phyloP scores from a whole-genome alignment of 2,329 filamentous ascomycete genomes.

The Colletotrichum paranaense region DNA sequence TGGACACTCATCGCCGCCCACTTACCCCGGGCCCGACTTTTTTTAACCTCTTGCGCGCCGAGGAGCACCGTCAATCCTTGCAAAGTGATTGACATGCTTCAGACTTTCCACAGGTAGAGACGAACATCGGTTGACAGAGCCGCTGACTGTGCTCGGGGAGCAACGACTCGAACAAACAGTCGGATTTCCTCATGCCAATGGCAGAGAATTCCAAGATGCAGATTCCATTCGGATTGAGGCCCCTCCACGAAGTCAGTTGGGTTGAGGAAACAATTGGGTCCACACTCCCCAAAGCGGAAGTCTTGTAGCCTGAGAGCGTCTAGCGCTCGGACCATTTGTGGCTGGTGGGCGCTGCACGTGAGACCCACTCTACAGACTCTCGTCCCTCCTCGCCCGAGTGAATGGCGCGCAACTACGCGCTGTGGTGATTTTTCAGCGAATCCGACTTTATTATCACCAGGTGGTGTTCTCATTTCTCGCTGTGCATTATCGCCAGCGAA shows the following conservation, averaged over 20 bases:
- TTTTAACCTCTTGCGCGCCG: conserved; percentile 32
- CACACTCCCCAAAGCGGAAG: conserved; percentile 3
- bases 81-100: conserved; percentile 22
- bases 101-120: conserved; percentile 26
- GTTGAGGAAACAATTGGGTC: neutral
- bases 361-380: conserved; percentile 36
- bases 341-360: conserved; percentile 37
- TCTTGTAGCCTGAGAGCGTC: neutral
- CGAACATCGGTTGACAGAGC: conserved; percentile 23
- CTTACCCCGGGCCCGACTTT: conserved; percentile 33
- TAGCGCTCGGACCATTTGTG: conserved; percentile 30
- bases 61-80: conserved; percentile 36
- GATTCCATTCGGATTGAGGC: neutral
- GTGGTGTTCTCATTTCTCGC: conserved; percentile 6
- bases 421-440: conserved; percentile 34
- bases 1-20: conserved; percentile 34
- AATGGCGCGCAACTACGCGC: conserved; percentile 33
- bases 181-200: neutral
- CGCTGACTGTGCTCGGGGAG: neutral
- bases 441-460: conserved; percentile 19
- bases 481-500: conserved; percentile 12
- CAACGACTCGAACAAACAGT: neutral
- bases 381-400: conserved; percentile 24
- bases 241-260: neutral
- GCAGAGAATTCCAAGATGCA: neutral